A percentile compares a stretch with the other conserved stretches of the same genome.
phyloP scores from a whole-genome alignment of 2,329 filamentous ascomycete species.

The Xenoacremonium recifei region DNA sequence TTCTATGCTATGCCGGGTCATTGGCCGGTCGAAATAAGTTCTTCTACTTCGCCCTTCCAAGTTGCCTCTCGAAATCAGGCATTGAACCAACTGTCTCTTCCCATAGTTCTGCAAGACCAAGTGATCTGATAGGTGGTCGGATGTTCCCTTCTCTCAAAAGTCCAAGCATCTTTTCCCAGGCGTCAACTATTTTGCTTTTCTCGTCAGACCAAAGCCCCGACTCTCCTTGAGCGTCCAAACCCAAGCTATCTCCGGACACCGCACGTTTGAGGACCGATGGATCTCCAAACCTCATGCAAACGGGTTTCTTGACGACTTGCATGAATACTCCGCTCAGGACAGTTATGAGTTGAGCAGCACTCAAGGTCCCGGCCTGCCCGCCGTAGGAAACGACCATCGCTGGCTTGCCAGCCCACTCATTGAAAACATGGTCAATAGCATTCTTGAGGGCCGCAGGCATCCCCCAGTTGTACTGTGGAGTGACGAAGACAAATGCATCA shows the following conservation, averaged over 20 bases:
- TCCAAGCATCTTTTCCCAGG: not conserved
- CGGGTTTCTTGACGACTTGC: not conserved
- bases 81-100: not conserved
- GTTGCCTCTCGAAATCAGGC: not conserved
- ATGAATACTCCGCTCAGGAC: not conserved
- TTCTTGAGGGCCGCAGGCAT: constrained; percentile 57
- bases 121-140: not conserved
- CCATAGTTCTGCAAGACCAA: not conserved
- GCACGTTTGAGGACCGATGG: not conserved
- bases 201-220: not conserved
- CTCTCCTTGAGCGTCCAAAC: not conserved
- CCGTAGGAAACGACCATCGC: constrained; percentile 6
- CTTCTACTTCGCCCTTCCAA: not conserved
- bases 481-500: constrained; percentile 47
- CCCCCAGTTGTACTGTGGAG: constrained; percentile 55
- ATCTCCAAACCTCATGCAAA: not conserved
- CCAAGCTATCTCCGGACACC: not conserved
- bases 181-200: not conserved
- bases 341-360: not conserved
- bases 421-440: constrained; percentile 58
- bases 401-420: constrained; percentile 9
- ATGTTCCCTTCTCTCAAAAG: not conserved
- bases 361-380: not conserved
- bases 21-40: too few species aligned
- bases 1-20: too few species aligned